phyloP scores from a whole-genome alignment of 176 grass and related monocot genomes.

The Hordeum marinum region DNA sequence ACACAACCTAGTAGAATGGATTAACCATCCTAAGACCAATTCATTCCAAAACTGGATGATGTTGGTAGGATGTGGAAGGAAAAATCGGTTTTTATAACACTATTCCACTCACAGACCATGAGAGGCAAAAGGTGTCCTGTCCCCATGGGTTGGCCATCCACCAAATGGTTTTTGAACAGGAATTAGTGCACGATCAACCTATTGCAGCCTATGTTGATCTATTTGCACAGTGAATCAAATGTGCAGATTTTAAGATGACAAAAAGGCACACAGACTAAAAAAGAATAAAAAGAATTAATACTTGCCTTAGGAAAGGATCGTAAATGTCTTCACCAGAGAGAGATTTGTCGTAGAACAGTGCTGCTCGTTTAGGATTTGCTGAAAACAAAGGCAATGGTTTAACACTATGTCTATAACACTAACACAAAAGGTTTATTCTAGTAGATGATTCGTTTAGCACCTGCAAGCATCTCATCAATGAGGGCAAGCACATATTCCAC shows the following conservation, averaged over 20 bases:
- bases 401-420: conserved; percentile 20
- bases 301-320: conserved; percentile 85
- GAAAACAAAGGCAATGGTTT: conserved; percentile 35
- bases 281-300: conserved; percentile 26
- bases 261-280: background rate
- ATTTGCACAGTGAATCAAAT: background rate
- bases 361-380: conserved; percentile 74
- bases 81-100: background rate
- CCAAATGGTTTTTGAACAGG: background rate
- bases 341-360: conserved; percentile 82
- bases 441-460: conserved; percentile 35
- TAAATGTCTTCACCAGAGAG: conserved; percentile 83
- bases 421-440: background rate
- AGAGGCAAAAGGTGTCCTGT: background rate
- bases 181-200: background rate
- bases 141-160: background rate
- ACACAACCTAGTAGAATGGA: background rate
- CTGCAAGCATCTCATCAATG: conserved; percentile 92
- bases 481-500: conserved; percentile 95
- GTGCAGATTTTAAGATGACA: background rate
- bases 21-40: background rate
- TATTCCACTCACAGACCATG: too few relatives aligned
- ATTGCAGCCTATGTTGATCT: background rate
- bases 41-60: background rate
- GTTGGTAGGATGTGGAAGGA: background rate